A percentile compares a stretch with the other conserved stretches of the same genome.
These are phyloP conservation scores for Dissophora ornata DNA, from an alignment of 192 early-diverging fungal species.

Conservation along the genomic window DNA sequence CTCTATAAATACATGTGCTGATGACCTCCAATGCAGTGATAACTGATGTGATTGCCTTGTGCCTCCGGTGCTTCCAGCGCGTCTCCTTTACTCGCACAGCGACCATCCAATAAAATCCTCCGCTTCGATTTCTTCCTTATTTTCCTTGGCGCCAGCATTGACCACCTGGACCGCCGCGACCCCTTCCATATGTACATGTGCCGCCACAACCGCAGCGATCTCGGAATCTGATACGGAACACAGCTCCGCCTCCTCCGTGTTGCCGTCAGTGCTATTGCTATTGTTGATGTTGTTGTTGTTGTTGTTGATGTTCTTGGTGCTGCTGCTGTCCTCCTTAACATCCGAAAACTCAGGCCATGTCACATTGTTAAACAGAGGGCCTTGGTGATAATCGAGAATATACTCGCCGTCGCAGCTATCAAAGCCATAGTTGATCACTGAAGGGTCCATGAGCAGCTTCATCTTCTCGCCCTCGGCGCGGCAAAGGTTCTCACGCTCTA, in stretches of 20 bases:
- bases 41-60: too few species aligned
- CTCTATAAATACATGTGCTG: neutral
- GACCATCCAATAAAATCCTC: constrained; percentile 33
- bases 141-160: neutral
- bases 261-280: neutral
- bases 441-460: constrained; percentile 41
- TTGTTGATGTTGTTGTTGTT: neutral
- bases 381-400: constrained; percentile 48
- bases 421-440: constrained; percentile 50
- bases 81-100: constrained; percentile 24
- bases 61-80: too few species aligned
- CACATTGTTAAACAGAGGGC: constrained; percentile 49
- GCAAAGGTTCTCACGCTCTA: neutral
- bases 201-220: neutral
- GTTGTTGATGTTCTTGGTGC: neutral
- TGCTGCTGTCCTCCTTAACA: constrained; percentile 17
- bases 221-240: neutral
- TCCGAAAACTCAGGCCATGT: constrained; percentile 48
- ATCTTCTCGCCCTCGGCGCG: constrained; percentile 18
- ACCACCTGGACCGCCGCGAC: neutral
- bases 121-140: constrained; percentile 21
- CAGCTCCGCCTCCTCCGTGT: neutral
- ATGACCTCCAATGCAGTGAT: neutral
- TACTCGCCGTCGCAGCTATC: constrained; percentile 46
- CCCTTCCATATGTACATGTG: constrained; percentile 11